A percentile compares a stretch with the other conserved stretches of the same genome.
phyloP scores from a whole-genome alignment of 1,284 basidiomycete species.

The Trichosporon faecale region DNA sequence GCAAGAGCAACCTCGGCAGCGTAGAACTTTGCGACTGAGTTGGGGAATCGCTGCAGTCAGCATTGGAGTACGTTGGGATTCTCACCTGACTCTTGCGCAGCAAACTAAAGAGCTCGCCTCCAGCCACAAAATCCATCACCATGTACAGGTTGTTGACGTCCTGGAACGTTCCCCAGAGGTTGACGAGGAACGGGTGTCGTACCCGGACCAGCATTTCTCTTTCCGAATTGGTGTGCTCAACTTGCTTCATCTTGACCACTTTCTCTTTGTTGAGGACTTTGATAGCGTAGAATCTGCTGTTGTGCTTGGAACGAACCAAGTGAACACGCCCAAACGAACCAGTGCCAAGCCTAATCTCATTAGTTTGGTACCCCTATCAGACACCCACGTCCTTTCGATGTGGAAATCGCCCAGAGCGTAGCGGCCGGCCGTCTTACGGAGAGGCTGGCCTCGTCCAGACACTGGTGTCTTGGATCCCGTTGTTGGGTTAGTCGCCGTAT shows the following conservation, averaged over 20 bases:
- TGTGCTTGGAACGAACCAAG: slow-evolving; percentile 86
- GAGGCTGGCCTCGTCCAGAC: slow-evolving; percentile 30
- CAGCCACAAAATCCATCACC: slow-evolving; percentile 99
- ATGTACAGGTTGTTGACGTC: slow-evolving; percentile 93
- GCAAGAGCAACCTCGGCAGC: slow-evolving; percentile 95
- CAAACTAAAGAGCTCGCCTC: slow-evolving; percentile 92
- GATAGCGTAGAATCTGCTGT: slow-evolving; percentile 88
- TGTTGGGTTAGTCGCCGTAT: slow-evolving; percentile 30
- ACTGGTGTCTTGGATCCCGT: slow-evolving; percentile 27
- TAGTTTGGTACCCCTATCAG: background rate
- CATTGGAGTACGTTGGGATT: background rate
- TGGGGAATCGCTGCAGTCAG: slow-evolving; percentile 77
- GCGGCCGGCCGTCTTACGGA: slow-evolving; percentile 55
- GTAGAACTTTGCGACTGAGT: slow-evolving; percentile 98
- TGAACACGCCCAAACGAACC: slow-evolving; percentile 95
- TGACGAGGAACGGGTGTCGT: slow-evolving; percentile 94
- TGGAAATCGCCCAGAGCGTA: slow-evolving; percentile 56
- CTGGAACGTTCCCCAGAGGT: slow-evolving; percentile 97
- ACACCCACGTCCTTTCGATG: slow-evolving; percentile 54
- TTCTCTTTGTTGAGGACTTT: slow-evolving; percentile 93
- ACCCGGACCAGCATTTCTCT: slow-evolving; percentile 83
- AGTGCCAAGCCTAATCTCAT: slow-evolving; percentile 63
- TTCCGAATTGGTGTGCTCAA: slow-evolving; percentile 97
- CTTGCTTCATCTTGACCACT: slow-evolving; percentile 92
- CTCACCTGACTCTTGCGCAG: slow-evolving; percentile 80